Base-by-base conservation (phyloP, 1,284 basidiomycete species). In the Cryptococcus sp. region DNA sequence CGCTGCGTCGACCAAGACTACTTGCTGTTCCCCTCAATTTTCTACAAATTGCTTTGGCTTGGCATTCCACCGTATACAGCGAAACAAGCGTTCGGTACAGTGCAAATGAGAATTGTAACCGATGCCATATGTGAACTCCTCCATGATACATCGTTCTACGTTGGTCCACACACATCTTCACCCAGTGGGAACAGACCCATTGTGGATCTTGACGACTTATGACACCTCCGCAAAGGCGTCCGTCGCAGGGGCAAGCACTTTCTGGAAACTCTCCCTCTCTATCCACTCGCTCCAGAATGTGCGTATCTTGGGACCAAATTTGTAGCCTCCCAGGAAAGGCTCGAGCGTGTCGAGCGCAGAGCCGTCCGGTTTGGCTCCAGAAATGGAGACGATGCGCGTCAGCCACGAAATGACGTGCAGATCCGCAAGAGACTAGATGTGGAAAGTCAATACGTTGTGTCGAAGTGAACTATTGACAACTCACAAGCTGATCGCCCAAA, bases 361-460 rank as follows among this genome's bases (percentile, higher is more conserved):
- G 41, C 86, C 82, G 1, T 67, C 73, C 0, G 71, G 70, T 22
- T 72, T 73, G 0, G 84, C 88, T 1, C 86, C 87, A 5, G 83
- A 81, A 23, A 90, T 79, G 47, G 69, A 73, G 13, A 86, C 84
- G 11, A 92, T 65, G 31, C 86, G 83, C 3, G 86, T 81, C 41
- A 93, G 74, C 90, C 90, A 95, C 13, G 86, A 86, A 3, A 85
- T 86, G 25, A 92, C 80, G 70, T 93, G 90, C 53, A 92, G 77
- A 72, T 94, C 92, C 3, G 87, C 89, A 46, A 91, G 80, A 8
- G 87, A 89, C 70, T 92, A 75, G 60, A 19, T 22, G 13, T 22
- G 31, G 5, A 46, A 40, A 39, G 23, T 48, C 22, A 11, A 54
- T 19, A 27, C 19, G 35, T 25, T 38, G 31, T 39, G 22, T 10